Base-by-base conservation (phyloP, 1,139 yeast species). In the Kluyveromyces marxianus region DNA sequence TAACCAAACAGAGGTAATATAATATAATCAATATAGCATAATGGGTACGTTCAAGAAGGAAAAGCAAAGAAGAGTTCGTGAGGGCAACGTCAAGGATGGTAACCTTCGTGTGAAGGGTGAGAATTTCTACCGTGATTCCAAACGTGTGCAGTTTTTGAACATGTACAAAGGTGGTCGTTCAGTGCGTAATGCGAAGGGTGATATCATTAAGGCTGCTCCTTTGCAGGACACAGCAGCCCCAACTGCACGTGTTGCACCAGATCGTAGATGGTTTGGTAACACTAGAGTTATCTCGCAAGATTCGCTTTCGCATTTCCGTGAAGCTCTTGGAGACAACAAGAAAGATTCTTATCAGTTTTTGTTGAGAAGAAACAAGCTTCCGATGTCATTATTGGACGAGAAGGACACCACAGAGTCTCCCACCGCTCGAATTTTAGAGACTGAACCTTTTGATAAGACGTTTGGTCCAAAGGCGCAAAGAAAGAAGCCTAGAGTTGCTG, bases 281-380 rank as follows among this genome's bases (percentile, higher is more conserved):
- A 89, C 98, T 28, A 79, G 98, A 60, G 98, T 92, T 39, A 92
- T 92, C 61, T 92, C 97, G 2, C 98, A 92, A 65, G 97, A 94
- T 71, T 96, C 98, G 1, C 72, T 92, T 61, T 73, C 85, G 37
- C 97, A 92, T 69, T 92, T 92, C 69, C 77, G 98, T 66, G 94
- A 88, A 58, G 97, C 97, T 5, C 76, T 92, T 72, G 95, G 95
- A 44, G 96, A 85, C 52, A 85, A 84, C 59, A 78, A 84, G 57
- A 76, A 82, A 57, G 96, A 90, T 63, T 77, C 96, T 0, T 92
- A 89, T 64, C 95, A 89, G 61, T 95, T 92, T 37, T 70, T 92
- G 48, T 69, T 92, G 60, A 81, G 85, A 62, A 79, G 96, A 68
- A 92, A 94, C 67, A 92, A 89, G 66, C 74, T 92, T 49, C 98